Evolutionary conservation across 2,329 filamentous ascomycete species (phyloP), one percentile per base, ranked within the genome.

Genomic region (Penicillium glabrum): DNA sequence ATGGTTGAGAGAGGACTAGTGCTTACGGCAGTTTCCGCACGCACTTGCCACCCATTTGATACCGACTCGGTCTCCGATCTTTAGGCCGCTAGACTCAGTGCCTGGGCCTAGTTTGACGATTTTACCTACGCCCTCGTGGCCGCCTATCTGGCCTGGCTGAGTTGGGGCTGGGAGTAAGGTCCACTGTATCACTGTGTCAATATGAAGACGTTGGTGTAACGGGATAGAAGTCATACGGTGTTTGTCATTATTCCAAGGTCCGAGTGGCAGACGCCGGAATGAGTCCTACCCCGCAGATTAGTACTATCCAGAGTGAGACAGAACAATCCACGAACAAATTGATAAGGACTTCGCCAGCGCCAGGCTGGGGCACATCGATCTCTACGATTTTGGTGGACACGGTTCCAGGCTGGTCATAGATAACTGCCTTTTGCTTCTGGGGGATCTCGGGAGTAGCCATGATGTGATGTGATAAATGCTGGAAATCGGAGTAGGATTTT

Each of bases 111-210:
- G 76, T 68, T 87, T 86, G 43, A 87, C 85, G 31, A 90, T 78
- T 51, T 81, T 82, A 43, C 85, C 85, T 1, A 89, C 83, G 19
- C 87, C 87, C 72, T 90, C 87, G 67, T 90, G 87, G 5, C 88
- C 88, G 43, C 87, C 87, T 4, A 89, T 81, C 69, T 89, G 86
- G 10, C 84, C 84, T 37, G 80, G 71, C 66, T 81, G 82, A 8
- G 85, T 87, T 35, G 82, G 84, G 60, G 76, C 77, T 2, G 85
- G 85, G 1, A 89, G 80, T 11, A 76, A 79, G 60, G 75, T 79
- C 80, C 83, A 88, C 77, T 80, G 75, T 2, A 33, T 33, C 13
- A 14, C 3, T 7, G 11, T 23, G 31, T 61, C 23, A 64, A 54
- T 26, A 19, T 2, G 21, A 13, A 2, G 66, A 64, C 9, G n/a